Evolutionary conservation across 176 grass and related monocot genomes (phyloP), one percentile per base, ranked within the genome.

Genomic region (Eleusine coracana): DNA sequence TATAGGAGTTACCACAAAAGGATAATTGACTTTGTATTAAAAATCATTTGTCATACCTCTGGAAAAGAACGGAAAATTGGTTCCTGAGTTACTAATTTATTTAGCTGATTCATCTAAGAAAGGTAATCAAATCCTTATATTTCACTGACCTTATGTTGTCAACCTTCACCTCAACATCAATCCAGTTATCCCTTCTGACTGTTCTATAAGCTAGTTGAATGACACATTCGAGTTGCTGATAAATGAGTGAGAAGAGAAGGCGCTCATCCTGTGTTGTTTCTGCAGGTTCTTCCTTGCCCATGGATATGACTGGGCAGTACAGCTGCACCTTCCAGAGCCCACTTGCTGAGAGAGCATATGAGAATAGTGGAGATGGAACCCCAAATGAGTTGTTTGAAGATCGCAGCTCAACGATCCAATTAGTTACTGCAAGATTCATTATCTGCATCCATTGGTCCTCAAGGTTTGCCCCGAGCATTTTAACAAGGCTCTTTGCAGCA

Each of bases 271-370:
- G 93, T 17, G 88, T 87, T 66, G 56, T 67, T 18, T 73, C 81
- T 36, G 72, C 83, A 73, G 91, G 86, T 61, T 99, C 91, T 76
- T 90, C 81, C 58, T 90, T 88, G 52, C 36, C 83, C 96, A 92
- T 99, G 65, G 93, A 91, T 54, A 96, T 83, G 80, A 99, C 68
- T 9, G 93, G 89, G 83, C 91, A 99, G 79, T 92, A 99, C 18
- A 99, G 73, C 79, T 96, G 93, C 27, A 96, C 93, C 77, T 96
- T 99, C 96, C 93, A 99, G 34, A 99, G 75, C 37, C 89, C 85
- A 11, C 77, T 92, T 28, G 93, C 91, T 28, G 91, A 93, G 31
- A 89, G 7, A 21, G 89, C 87, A 60, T 99, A 89, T 9, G 91
- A 93, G 83, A 99, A 99, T 75, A 90, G 27, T 17, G 86, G 77